Percentiles rank a stretch among this genome's conserved stretches.
These are phyloP conservation scores for Fusarium lateritium DNA, from an alignment of 2,329 filamentous ascomycete species.

Conservation along the genomic window DNA sequence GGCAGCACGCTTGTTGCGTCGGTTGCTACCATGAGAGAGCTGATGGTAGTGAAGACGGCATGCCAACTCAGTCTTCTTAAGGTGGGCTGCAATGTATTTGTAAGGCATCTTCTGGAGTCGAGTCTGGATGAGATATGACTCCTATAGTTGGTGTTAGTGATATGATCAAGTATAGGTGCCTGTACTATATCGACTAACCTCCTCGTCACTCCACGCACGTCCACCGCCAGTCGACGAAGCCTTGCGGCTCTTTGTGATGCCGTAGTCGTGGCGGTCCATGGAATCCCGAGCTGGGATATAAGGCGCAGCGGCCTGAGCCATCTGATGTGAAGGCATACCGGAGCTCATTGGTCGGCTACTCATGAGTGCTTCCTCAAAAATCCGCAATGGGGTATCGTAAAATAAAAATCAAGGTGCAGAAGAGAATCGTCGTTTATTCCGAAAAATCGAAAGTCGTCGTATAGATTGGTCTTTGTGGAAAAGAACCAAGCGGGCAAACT, in stretches of 20 bases:
- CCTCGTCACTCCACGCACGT: constrained; percentile 87
- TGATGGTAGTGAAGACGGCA: constrained; percentile 92
- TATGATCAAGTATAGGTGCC: neutral
- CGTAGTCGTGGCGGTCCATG: constrained; percentile 71
- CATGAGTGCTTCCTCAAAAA: constrained; percentile 38
- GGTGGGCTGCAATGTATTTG: constrained; percentile 87
- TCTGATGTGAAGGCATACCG: constrained; percentile 66
- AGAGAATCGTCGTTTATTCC: constrained; percentile 38
- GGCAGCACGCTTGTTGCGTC: constrained; percentile 82
- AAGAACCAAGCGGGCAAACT: constrained; percentile 4
- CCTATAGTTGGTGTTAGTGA: constrained; percentile 63
- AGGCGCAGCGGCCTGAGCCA: constrained; percentile 59
- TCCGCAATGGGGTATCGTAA: constrained; percentile 44
- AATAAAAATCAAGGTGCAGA: constrained; percentile 14
- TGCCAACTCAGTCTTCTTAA: constrained; percentile 90
- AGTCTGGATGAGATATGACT: constrained; percentile 86
- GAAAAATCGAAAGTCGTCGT: constrained; percentile 39
- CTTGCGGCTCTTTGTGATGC: constrained; percentile 77
- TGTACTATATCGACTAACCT: constrained; percentile 66
- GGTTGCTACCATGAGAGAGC: constrained; percentile 84
- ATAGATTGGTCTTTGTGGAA: constrained; percentile 26
- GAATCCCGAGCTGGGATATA: constrained; percentile 69
- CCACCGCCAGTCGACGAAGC: constrained; percentile 80
- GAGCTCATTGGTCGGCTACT: constrained; percentile 40
- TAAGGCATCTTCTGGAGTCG: constrained; percentile 91